These are phyloP conservation scores for Esteya vermicola DNA, from an alignment of 2,329 filamentous ascomycete genomes.

Conservation along the genomic window DNA sequence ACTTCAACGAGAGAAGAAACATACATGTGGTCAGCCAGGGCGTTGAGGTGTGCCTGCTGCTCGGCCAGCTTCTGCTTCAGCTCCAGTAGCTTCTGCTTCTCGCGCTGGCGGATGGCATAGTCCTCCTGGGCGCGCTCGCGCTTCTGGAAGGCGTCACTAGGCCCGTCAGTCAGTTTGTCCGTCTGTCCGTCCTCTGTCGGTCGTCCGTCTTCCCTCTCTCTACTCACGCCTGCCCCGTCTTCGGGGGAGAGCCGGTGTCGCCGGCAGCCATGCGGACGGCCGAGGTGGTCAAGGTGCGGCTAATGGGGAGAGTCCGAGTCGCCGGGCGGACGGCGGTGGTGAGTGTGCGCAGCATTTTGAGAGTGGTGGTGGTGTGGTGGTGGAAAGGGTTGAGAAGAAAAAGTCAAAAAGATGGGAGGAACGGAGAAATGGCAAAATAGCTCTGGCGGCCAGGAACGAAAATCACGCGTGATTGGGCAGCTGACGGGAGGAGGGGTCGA, in stretches of 20 bases:
- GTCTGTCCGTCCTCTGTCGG: no score
- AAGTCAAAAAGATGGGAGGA: not conserved
- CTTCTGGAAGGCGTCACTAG: conserved; percentile 80
- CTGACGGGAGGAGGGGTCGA: not conserved
- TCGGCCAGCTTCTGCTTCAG: conserved; percentile 60
- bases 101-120: conserved; percentile 70
- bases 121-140: conserved; percentile 82
- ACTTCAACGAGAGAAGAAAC: conserved; percentile 16
- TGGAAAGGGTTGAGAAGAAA: not conserved
- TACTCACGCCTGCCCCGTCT: conserved; percentile 38
- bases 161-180: not conserved
- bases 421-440: no score
- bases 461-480: conserved; percentile 10
- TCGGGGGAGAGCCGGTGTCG: conserved; percentile 50
- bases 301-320: conserved; percentile 31
- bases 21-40: conserved; percentile 78
- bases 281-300: conserved; percentile 49
- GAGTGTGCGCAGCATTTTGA: conserved; percentile 52
- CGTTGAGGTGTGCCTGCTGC: conserved; percentile 71
- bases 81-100: conserved; percentile 75
- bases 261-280: conserved; percentile 52
- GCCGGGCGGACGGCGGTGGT: conserved; percentile 39
- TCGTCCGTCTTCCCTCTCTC: no score
- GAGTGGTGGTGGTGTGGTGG: not conserved
- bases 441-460: not conserved